Percentiles rank a stretch among this genome's conserved stretches.
These are phyloP conservation scores for Dactylellina cionopaga DNA, from an alignment of 2,329 filamentous ascomycete genomes.

Conservation along the genomic window DNA sequence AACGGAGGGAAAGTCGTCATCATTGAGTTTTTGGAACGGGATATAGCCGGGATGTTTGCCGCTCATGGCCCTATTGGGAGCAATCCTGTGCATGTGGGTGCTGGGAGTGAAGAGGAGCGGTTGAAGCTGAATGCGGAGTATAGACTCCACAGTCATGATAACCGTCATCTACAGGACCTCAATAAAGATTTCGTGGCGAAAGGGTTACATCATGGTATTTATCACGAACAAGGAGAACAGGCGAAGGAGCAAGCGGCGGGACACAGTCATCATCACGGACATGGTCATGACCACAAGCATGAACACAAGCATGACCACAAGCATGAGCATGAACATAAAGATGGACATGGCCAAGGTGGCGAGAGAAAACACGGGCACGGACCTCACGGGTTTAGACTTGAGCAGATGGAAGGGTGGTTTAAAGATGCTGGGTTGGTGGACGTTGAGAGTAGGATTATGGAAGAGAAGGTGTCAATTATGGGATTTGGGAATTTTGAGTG, in stretches of 20 bases:
- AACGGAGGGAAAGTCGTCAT: conserved; percentile 23
- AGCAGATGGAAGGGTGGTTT: conserved; percentile 34
- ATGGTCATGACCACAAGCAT: not conserved
- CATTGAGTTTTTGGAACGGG: conserved; percentile 25
- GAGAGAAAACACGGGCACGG: conserved; percentile 28
- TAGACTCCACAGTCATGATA: conserved; percentile 40
- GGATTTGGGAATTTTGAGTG: conserved; percentile 25
- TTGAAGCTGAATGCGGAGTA: conserved; percentile 36
- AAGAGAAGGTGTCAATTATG: conserved; percentile 25
- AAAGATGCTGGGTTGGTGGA: conserved; percentile 29
- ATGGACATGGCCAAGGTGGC: not conserved
- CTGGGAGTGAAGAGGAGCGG: conserved; percentile 11
- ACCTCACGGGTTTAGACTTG: conserved; percentile 37
- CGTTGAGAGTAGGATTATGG: conserved; percentile 33
- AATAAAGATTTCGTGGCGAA: not conserved
- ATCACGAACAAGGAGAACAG: conserved; percentile 3
- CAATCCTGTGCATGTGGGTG: not conserved
- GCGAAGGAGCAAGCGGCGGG: not conserved
- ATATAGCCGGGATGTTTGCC: not conserved
- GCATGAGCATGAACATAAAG: not conserved
- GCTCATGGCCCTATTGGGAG: not conserved
- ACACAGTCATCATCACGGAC: conserved; percentile 27
- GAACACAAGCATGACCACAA: not conserved
- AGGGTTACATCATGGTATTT: not conserved
- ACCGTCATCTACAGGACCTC: conserved; percentile 10